phyloP scores from a whole-genome alignment of 2,329 filamentous ascomycete species.

The Neofusicoccum parvum region DNA sequence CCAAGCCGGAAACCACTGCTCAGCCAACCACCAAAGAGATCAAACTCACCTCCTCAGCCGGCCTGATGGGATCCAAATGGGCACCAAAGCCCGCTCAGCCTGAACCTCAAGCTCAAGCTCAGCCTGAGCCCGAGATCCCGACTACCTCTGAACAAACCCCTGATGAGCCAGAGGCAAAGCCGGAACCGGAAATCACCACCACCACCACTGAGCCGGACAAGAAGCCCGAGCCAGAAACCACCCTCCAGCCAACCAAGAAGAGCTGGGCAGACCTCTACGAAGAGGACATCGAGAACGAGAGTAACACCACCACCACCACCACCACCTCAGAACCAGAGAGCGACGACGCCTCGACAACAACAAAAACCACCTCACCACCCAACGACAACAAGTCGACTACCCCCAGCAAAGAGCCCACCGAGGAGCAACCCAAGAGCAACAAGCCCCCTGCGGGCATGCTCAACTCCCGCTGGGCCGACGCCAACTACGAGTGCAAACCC shows the following conservation, averaged over 20 bases:
- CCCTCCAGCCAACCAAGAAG: not conserved
- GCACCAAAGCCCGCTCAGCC: not conserved
- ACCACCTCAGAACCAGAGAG: not conserved
- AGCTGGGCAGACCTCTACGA: conserved; percentile 5
- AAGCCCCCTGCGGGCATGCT: not conserved
- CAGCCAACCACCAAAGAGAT: not conserved
- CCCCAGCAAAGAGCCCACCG: not conserved
- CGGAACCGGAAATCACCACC: not conserved
- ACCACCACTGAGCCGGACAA: not conserved
- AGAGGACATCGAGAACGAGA: not conserved
- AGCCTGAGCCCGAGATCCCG: too few relatives aligned
- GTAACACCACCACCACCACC: not conserved
- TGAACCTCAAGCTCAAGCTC: too few relatives aligned
- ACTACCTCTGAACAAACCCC: too few relatives aligned
- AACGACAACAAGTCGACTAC: not conserved
- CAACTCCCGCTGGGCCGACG: not conserved
- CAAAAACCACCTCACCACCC: not conserved
- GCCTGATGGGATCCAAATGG: not conserved
- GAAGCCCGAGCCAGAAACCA: not conserved
- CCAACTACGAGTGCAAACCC: not conserved
- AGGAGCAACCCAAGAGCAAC: not conserved
- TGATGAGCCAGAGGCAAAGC: too few relatives aligned
- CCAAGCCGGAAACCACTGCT: not conserved
- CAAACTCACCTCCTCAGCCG: not conserved
- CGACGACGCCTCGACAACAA: not conserved